Evolutionary conservation across 2,329 filamentous ascomycete species (phyloP).

Genomic region (Akanthomyces muscarius): DNA sequence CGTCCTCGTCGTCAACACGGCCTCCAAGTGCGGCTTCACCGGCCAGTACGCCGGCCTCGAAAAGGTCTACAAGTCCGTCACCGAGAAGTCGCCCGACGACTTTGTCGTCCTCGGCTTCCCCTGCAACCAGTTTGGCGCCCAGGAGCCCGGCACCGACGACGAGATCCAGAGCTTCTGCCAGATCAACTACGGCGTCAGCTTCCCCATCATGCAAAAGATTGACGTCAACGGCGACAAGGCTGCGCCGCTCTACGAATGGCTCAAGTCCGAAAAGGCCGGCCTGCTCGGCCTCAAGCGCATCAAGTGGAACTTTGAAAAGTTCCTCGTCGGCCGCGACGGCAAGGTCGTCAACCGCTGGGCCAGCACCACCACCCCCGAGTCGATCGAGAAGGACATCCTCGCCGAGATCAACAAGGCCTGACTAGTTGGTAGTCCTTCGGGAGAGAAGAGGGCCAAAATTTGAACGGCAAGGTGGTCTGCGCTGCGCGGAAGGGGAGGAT

Average conservation of each 20-base stretch:
- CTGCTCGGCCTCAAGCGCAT: conserved; percentile 82
- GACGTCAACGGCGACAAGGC: conserved; percentile 88
- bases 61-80: conserved; percentile 77
- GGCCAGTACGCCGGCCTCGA: conserved; percentile 91
- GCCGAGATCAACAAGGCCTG: conserved; percentile 59
- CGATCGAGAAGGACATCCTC: conserved; percentile 69
- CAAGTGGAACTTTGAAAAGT: conserved; percentile 99
- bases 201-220: conserved; percentile 87
- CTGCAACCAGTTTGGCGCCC: conserved; percentile 93
- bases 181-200: conserved; percentile 85
- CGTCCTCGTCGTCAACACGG: conserved; percentile 93
- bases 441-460: conserved; percentile 1
- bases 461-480: not conserved
- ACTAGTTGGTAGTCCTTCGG: not conserved
- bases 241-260: conserved; percentile 74
- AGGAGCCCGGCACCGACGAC: conserved; percentile 81
- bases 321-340: conserved; percentile 81
- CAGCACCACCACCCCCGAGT: conserved; percentile 81
- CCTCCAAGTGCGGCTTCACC: conserved; percentile 98
- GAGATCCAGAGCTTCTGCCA: conserved; percentile 84
- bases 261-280: conserved; percentile 71
- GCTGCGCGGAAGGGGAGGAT: not conserved
- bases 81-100: conserved; percentile 63
- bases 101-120: conserved; percentile 93
- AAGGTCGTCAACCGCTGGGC: conserved; percentile 83